phyloP scores from a whole-genome alignment of 1,284 basidiomycete genomes.

The Exobasidium rhododendri region DNA sequence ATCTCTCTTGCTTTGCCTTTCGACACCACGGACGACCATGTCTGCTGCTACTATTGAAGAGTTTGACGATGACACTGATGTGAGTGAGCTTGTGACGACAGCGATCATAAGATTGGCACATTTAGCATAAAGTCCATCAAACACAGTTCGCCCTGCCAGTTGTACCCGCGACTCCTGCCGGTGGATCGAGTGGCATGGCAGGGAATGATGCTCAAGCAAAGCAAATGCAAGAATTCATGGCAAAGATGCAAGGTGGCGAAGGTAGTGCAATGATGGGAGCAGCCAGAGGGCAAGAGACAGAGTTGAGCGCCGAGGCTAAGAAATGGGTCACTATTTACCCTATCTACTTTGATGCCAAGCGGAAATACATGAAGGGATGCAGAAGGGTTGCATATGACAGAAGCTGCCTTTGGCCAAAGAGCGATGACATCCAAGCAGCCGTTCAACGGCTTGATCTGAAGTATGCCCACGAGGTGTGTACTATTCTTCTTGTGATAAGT shows the following conservation, averaged over 20 bases:
- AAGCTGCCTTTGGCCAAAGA: constrained; percentile 89
- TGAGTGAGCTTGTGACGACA: constrained; percentile 21
- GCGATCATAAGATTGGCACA: no score
- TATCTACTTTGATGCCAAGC: constrained; percentile 93
- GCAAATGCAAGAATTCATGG: constrained; percentile 48
- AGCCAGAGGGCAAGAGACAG: not conserved
- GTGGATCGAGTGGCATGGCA: constrained; percentile 13
- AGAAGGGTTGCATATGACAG: constrained; percentile 75
- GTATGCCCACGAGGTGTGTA: constrained; percentile 73
- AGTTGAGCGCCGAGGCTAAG: constrained; percentile 35
- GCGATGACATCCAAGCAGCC: constrained; percentile 83
- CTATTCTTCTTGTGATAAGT: no score
- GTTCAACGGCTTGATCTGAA: constrained; percentile 72
- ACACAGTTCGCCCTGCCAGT: constrained; percentile 46
- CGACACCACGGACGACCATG: no score
- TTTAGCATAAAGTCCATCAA: no score
- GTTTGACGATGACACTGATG: constrained; percentile 54
- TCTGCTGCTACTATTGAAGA: constrained; percentile 45
- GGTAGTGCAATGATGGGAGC: constrained; percentile 15
- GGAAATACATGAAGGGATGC: constrained; percentile 74
- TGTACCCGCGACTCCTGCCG: constrained; percentile 28
- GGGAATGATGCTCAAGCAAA: constrained; percentile 31
- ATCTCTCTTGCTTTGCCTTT: constrained; percentile 15
- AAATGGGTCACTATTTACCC: constrained; percentile 95
- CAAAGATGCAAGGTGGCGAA: constrained; percentile 27